Conservation (phyloP, 2,329 filamentous ascomycete genomes). For the Knoxdaviesia proteae region DNA sequence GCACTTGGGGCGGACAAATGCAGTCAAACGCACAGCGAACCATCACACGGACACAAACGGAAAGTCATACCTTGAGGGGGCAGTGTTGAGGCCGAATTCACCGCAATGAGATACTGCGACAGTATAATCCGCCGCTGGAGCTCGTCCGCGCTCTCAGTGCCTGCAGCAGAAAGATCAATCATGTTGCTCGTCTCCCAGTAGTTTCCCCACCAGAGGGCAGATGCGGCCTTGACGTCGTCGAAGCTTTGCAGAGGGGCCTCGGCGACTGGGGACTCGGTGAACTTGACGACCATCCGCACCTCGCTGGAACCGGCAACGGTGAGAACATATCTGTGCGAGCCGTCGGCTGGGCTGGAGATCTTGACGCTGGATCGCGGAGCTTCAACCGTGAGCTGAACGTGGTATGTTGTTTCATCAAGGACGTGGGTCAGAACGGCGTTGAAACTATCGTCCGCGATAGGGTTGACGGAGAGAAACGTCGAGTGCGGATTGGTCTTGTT, state of each 20-base stretch:
- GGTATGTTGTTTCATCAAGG: conserved; percentile 15
- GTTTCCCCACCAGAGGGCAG: conserved; percentile 9
- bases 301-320: not conserved
- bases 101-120: conserved; percentile 21
- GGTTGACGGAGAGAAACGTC: not conserved
- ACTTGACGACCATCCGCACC: not conserved
- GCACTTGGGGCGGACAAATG: no score
- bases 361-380: not conserved
- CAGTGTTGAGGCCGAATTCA: conserved; percentile 11
- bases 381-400: conserved; percentile 12
- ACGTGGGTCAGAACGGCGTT: not conserved
- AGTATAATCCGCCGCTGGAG: conserved; percentile 21
- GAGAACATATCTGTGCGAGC: conserved; percentile 14
- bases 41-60: no score
- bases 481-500: conserved; percentile 6
- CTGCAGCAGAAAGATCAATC: conserved; percentile 17
- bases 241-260: no score
- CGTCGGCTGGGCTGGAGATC: not conserved
- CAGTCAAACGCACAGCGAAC: no score
- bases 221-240: no score
- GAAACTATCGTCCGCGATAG: no score
- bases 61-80: conserved; percentile 1
- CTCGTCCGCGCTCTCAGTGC: conserved; percentile 16
- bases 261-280: not conserved
- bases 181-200: conserved; percentile 21